These are phyloP conservation scores for Fusarium sarcochroum DNA, from an alignment of 2,329 filamentous ascomycete genomes.

Conservation along the genomic window DNA sequence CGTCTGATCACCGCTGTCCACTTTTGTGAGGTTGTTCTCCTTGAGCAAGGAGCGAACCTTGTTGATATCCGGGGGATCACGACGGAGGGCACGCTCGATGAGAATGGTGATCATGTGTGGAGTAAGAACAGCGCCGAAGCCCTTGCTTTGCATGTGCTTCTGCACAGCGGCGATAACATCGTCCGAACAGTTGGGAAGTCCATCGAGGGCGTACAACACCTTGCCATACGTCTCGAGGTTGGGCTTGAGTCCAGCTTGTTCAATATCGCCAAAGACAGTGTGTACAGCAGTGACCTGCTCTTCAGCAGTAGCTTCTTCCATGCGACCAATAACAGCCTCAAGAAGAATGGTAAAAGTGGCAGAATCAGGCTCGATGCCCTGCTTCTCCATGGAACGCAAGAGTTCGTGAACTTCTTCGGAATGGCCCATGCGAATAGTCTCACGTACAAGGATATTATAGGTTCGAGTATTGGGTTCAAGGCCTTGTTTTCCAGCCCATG, in stretches of 20 bases:
- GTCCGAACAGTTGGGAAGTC: constrained; percentile 56
- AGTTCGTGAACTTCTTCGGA: constrained; percentile 65
- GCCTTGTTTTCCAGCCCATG: constrained; percentile 70
- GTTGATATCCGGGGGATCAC: constrained; percentile 69
- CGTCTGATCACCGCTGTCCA: constrained; percentile 65
- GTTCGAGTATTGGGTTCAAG: constrained; percentile 70
- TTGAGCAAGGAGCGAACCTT: constrained; percentile 73
- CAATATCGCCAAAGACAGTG: constrained; percentile 70
- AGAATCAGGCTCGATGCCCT: constrained; percentile 71
- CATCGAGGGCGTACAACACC: constrained; percentile 70
- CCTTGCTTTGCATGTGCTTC: constrained; percentile 69
- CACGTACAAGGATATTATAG: constrained; percentile 78
- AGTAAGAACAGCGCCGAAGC: constrained; percentile 68
- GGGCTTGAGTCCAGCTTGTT: constrained; percentile 67
- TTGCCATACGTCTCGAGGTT: constrained; percentile 77
- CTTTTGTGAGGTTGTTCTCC: constrained; percentile 62
- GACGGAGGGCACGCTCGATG: constrained; percentile 75
- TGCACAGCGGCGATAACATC: constrained; percentile 72
- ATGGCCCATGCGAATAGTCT: constrained; percentile 66
- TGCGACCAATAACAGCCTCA: constrained; percentile 66
- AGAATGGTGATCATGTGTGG: constrained; percentile 82
- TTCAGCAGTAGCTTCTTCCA: constrained; percentile 56
- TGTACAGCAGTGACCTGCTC: constrained; percentile 68
- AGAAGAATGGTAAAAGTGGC: constrained; percentile 82
- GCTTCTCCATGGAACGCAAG: constrained; percentile 70